phyloP scores from a whole-genome alignment of 2,329 filamentous ascomycete species.

The Venturia asperata region DNA sequence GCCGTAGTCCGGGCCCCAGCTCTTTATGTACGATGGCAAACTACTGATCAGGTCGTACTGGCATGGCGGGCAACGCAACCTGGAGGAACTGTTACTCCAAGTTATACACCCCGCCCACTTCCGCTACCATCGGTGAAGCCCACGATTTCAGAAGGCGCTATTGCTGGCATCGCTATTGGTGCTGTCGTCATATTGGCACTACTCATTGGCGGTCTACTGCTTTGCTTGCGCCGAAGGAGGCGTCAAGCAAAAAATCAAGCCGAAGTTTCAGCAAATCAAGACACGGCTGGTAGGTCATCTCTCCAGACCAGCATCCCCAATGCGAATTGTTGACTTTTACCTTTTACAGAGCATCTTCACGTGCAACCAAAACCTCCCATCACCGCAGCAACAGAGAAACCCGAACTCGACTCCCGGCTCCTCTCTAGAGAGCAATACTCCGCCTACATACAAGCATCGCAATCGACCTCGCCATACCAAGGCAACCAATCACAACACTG shows the following conservation, averaged over 20 bases:
- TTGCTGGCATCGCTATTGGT: constrained; percentile 7
- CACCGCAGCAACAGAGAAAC: not conserved
- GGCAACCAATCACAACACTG: not conserved
- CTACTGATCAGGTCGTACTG: not conserved
- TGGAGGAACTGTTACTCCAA: no score
- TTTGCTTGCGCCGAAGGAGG: not conserved
- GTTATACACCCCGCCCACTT: not conserved
- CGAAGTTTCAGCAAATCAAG: not conserved
- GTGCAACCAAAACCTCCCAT: not conserved
- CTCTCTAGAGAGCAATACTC: not conserved
- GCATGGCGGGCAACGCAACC: not conserved
- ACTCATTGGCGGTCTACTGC: not conserved
- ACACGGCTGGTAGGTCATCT: not conserved
- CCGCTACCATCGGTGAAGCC: not conserved
- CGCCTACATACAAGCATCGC: not conserved
- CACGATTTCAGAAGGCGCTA: not conserved
- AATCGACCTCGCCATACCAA: not conserved
- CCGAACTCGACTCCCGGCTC: not conserved
- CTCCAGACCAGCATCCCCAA: no score
- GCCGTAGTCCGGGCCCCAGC: not conserved
- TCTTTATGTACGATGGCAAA: not conserved
- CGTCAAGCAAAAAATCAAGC: not conserved
- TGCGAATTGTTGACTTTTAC: no score
- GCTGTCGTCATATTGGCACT: not conserved
- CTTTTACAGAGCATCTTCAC: not conserved